Base-by-base conservation (phyloP, 1,284 basidiomycete genomes). In the Ganoderma meredithae region DNA sequence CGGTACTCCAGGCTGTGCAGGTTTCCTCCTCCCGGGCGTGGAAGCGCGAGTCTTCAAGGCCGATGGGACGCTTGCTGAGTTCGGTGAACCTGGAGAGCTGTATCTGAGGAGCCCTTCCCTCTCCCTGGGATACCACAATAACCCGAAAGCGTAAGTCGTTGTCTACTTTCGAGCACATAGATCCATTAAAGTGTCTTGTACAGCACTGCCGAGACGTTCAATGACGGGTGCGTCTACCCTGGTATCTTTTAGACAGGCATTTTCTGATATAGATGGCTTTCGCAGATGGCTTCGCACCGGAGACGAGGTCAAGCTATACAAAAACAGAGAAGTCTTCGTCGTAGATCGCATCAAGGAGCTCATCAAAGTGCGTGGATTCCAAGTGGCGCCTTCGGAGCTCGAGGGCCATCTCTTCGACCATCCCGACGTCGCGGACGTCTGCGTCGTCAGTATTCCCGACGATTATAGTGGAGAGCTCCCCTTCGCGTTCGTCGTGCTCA, bases 401-500 rank as follows among this genome's bases (percentile, higher is more conserved):
- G 80, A 82, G 68, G 81, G 92, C 0, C 91, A 92, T 77, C 80
- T 96, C 40, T 82, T 96, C 71, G 76, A 89, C 78, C 91, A 94
- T 72, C 81, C 85, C 0, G 91, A 91, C 72, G 88, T 95, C 4
- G 83, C 82, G 1, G 90, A 95, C 67, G 85, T 83, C 0, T 94
- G 93, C 73, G 91, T 96, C 13, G 90, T 96, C 7, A 88, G 92
- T 2, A 78, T 95, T 2, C 86, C 85, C 0, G 92, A 96, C 75
- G 92, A 95, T 17, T 92, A 90, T 72, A 91, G 87, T 60, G 94
- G 94, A 44, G 94, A 96, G 75, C 74, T 93, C 4, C 94, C 95
- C 0, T 77, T 92, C 58, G 92, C 91, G 0, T 95, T 88, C 74
- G 82, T 95, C n/a, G 88, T 90, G 1, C 83, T 88, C 10, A 82